Evolutionary conservation across 768 basidiomycete species (phyloP).

Genomic region (Rhizopogon salebrosus): DNA sequence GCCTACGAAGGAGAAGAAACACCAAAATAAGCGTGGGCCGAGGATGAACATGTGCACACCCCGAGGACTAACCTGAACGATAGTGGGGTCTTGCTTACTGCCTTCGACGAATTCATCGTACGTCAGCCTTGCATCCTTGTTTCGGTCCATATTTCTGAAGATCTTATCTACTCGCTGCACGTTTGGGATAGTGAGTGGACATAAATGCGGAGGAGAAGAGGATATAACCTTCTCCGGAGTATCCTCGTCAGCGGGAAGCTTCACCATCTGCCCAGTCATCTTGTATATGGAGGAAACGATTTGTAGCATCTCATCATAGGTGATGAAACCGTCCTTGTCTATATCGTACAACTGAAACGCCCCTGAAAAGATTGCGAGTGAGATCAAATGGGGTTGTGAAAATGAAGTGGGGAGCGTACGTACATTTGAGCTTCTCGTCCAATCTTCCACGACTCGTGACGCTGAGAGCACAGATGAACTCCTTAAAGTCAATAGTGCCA

Average conservation of each 20-base stretch:
- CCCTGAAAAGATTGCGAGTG: slow-evolving; percentile 52
- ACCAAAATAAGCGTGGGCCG: slow-evolving; percentile 6
- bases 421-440: slow-evolving; percentile 98
- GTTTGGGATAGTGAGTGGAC: slow-evolving; percentile 2
- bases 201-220: slow-evolving; percentile 8
- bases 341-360: slow-evolving; percentile 99
- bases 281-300: slow-evolving; percentile 99
- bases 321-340: slow-evolving; percentile 96
- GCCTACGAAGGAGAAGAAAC: slow-evolving; percentile 49
- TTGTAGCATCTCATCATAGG: slow-evolving; percentile 98
- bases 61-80: slow-evolving; percentile 73
- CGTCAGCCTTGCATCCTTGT: slow-evolving; percentile 90
- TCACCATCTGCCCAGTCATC: slow-evolving; percentile 99
- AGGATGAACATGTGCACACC: slow-evolving; percentile 5
- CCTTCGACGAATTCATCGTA: slow-evolving; percentile 98
- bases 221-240: slow-evolving; percentile 90
- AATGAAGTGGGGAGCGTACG: slow-evolving; percentile 25
- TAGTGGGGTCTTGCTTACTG: slow-evolving; percentile 97
- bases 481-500: slow-evolving; percentile 98
- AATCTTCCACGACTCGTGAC: slow-evolving; percentile 89
- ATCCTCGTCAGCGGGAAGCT: slow-evolving; percentile 96
- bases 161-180: slow-evolving; percentile 95
- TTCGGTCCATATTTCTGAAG: slow-evolving; percentile 93
- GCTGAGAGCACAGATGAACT: slow-evolving; percentile 97
- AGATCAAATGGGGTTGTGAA: slow-evolving; percentile 10